These are phyloP conservation scores for Solanum chacoense DNA, from an alignment of 305 asterid species.

Conservation along the genomic window DNA sequence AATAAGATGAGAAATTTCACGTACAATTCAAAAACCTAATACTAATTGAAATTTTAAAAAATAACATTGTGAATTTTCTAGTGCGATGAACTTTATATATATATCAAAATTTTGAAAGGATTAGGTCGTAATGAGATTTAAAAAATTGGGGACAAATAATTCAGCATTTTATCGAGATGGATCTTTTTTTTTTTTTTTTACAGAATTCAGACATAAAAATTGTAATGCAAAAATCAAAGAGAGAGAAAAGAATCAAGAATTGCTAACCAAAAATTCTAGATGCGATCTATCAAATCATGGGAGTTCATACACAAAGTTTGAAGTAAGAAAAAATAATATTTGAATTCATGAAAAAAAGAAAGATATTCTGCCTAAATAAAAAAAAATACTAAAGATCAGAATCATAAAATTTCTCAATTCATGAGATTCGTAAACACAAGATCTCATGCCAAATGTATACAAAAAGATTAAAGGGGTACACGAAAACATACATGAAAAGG, in stretches of 20 bases:
- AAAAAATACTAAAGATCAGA: not conserved
- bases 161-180: not conserved
- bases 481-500: not conserved
- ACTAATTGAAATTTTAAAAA: not conserved
- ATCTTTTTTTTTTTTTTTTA: too few relatives aligned
- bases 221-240: not conserved
- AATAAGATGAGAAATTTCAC: not conserved
- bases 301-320: not conserved
- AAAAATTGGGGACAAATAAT: not conserved
- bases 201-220: not conserved
- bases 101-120: too few relatives aligned
- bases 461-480: not conserved
- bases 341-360: not conserved
- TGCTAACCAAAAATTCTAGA: not conserved
- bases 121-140: not conserved
- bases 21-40: not conserved
- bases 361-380: not conserved
- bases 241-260: not conserved
- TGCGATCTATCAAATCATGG: not conserved
- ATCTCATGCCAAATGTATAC: not conserved
- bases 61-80: not conserved
- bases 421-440: not conserved
- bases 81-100: not conserved
- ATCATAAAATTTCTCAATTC: not conserved
- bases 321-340: not conserved